phyloP scores from a whole-genome alignment of 441 rosid genomes.

The Rhodomyrtus psidioides region DNA sequence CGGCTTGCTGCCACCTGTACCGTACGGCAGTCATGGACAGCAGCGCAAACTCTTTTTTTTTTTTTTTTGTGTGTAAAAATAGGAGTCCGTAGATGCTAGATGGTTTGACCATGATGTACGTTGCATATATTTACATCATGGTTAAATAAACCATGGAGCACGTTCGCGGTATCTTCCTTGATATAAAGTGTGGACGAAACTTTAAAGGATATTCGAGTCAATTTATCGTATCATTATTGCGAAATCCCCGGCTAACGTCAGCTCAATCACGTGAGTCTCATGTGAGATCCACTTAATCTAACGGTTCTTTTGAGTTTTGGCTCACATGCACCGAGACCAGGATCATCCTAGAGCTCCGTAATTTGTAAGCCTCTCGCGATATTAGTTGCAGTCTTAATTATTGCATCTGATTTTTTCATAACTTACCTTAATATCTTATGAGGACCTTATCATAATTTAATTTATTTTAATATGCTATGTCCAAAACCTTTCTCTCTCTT shows the following conservation, averaged over 20 bases:
- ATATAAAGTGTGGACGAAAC: not conserved
- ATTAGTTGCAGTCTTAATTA: not conserved
- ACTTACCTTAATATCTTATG: not conserved
- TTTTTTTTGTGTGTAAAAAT: not conserved
- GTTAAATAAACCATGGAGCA: no score
- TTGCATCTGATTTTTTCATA: not conserved
- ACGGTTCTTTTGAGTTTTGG: not conserved
- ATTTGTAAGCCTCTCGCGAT: not conserved
- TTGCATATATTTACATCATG: no score
- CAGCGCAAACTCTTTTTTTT: not conserved
- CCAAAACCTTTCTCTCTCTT: not conserved
- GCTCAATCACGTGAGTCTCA: not conserved
- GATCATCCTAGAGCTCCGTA: not conserved
- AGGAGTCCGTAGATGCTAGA: not conserved
- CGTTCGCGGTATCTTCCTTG: not conserved
- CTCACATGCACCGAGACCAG: fast-evolving
- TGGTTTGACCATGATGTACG: not conserved
- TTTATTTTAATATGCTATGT: not conserved
- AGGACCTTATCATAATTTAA: not conserved
- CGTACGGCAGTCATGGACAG: not conserved
- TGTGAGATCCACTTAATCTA: not conserved
- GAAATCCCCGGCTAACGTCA: fast-evolving
- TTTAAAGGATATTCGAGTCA: not conserved
- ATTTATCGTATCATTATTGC: no score
- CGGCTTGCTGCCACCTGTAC: fast-evolving